Conservation (phyloP, 2,329 filamentous ascomycete species). For the Dichotomopilus funicola region DNA sequence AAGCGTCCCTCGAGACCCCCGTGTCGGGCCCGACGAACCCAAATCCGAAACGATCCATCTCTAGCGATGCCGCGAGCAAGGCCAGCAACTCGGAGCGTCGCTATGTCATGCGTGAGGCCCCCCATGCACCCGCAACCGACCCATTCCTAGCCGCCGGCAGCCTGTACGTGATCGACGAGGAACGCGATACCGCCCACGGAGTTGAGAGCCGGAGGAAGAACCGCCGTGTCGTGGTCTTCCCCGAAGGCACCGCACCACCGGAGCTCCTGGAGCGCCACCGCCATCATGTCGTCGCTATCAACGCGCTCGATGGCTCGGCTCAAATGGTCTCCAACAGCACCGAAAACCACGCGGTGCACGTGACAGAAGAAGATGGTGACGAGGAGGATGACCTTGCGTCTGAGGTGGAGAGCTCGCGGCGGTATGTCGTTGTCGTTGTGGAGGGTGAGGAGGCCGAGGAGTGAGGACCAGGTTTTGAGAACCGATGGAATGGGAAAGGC, state of each 20-base stretch:
- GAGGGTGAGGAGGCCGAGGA: constrained; percentile 13
- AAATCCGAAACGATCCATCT: not conserved
- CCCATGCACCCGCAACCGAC: constrained; percentile 21
- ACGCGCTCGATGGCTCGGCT: constrained; percentile 20
- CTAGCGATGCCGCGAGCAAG: constrained; percentile 4
- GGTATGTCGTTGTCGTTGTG: constrained; percentile 18
- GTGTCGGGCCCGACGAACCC: not conserved
- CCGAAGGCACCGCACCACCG: constrained; percentile 20
- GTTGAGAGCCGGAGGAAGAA: constrained; percentile 13
- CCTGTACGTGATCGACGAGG: constrained; percentile 23
- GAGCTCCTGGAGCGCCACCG: constrained; percentile 19
- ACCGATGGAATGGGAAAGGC: not conserved
- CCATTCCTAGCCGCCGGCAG: constrained; percentile 21
- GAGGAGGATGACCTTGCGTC: constrained; percentile 11
- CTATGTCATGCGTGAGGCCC: constrained; percentile 23
- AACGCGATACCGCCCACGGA: constrained; percentile 7
- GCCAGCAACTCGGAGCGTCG: constrained; percentile 16
- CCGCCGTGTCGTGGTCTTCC: constrained; percentile 23
- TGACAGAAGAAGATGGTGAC: constrained; percentile 16
- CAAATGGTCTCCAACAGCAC: constrained; percentile 13
- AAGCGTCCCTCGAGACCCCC: constrained; percentile 19
- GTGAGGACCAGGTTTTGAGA: not conserved
- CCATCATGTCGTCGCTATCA: constrained; percentile 23
- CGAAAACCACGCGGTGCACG: constrained; percentile 18
- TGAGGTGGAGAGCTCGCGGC: constrained; percentile 8